Evolutionary conservation across 1,139 yeast species (phyloP), one percentile per base, ranked within the genome.

Genomic region (Saccharomycopsis hybrid): DNA sequence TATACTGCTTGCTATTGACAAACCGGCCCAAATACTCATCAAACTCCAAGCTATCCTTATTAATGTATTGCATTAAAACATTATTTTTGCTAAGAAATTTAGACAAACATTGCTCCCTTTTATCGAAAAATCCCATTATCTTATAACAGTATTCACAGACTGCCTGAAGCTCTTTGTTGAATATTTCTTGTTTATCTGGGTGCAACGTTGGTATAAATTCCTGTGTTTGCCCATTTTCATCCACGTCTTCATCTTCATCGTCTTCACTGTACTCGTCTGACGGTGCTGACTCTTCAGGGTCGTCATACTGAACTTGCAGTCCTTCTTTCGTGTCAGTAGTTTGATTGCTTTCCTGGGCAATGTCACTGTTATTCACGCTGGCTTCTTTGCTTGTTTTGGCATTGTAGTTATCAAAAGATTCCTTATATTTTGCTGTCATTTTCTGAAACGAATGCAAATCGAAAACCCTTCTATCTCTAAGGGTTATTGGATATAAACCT

Each of bases 401-500:
- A n/a, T n/a, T n/a, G n/a, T n/a, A n/a, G n/a, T n/a, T n/a, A n/a
- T n/a, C n/a, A n/a, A n/a, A n/a, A n/a, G n/a, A n/a, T n/a, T n/a
- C n/a, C n/a, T n/a, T n/a, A n/a, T n/a, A n/a, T n/a, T n/a, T n/a
- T n/a, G n/a, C n/a, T n/a, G n/a, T 33, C 29, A 45, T 39, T 1
- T 38, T 18, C 13, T 38, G 39, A 31, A 38, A 48, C 5, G 24
- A 5, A 4, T 11, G 9, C 33, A 49, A 28, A 31, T 49, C 46
- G 38, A 38, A 49, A 11, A 27, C 31, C 4, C 35, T 37, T 5
- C 32, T 18, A 28, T 43, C 50, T 29, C 44, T 39, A 9, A 43
- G n/a, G 2, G 43, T n/a, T 8, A 38, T 30, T 13, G 53, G 53
- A 36, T 35, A 49, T 27, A 46, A 29, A 9, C 53, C 53, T 25